Percentiles rank a stretch among this genome's conserved stretches.
These are phyloP conservation scores for Phytopythium oedochilum DNA, from an alignment of 352 stramenopile genomes.

Conservation along the genomic window DNA sequence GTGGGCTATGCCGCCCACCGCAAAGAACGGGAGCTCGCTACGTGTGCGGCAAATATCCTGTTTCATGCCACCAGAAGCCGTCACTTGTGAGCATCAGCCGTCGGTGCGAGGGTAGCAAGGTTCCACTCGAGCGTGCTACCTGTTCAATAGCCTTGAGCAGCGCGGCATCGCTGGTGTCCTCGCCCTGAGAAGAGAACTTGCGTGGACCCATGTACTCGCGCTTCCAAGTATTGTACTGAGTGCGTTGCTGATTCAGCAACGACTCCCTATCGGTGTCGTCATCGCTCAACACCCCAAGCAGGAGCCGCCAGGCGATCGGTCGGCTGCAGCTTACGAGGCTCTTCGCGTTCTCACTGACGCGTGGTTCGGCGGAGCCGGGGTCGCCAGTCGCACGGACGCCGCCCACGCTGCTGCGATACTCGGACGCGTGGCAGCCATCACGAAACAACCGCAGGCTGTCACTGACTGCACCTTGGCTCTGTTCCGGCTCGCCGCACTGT, in stretches of 20 bases:
- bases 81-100: no score
- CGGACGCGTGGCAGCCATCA: neutral
- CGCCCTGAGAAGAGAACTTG: neutral
- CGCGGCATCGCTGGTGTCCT: slow-evolving; percentile 15
- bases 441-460: neutral
- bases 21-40: slow-evolving; percentile 50
- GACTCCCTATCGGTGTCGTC: slow-evolving; percentile 10
- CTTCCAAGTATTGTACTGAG: slow-evolving; percentile 28
- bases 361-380: neutral
- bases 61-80: no score
- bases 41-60: slow-evolving; percentile 59
- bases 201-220: slow-evolving; percentile 12
- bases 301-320: slow-evolving; percentile 29
- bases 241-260: slow-evolving; percentile 12
- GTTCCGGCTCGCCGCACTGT: neutral
- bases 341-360: neutral
- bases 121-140: slow-evolving; percentile 8
- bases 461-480: neutral
- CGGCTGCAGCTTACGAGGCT: slow-evolving; percentile 6
- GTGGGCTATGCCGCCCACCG: slow-evolving; percentile 33
- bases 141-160: slow-evolving; percentile 67
- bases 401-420: neutral
- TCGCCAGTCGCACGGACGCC: neutral
- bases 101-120: neutral
- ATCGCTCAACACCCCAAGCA: slow-evolving; percentile 33